Evolutionary conservation across 768 basidiomycete genomes (phyloP), one percentile per base, ranked within the genome.

Genomic region (Suillus plorans): DNA sequence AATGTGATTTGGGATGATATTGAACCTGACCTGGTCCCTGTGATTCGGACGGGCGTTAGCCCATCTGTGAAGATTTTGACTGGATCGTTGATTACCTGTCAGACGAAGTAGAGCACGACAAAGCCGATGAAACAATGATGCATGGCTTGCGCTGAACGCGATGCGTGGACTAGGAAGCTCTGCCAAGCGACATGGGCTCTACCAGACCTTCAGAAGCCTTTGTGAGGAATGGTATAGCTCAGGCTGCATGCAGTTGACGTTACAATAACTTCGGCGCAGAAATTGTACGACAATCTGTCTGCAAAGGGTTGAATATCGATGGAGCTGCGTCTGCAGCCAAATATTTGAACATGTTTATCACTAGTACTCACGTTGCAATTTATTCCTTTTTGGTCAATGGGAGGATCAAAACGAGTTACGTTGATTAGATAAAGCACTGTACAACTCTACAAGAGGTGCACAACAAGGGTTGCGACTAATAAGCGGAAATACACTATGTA

Each of bases 401-500:
- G 28, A 28, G 28, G 3, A 28, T 28, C n/a, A 25, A n/a, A n/a
- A n/a, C n/a, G n/a, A n/a, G n/a, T n/a, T n/a, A n/a, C n/a, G 47
- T 47, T 22, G 50, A 50, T 50, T 50, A 50, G 45, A 25, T 37
- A 37, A 28, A 53, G 22, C 13, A 18, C 9, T 31, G 52, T 53
- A 31, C 50, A 28, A 52, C 16, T 52, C 50, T 52, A 52, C 45
- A 9, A 28, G n/a, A 25, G 20, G 37, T 63, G 9, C 9, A 31
- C 55, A 44, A 60, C 28, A 22, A 41, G 18, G 45, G 59, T 53
- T 62, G 41, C 10, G 25, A 63, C 62, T 31, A 25, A 36, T 62
- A 44, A 45, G n/a, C 22, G 62, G 36, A 45, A 63, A 34, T 59
- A 59, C 64, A 63, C 34, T 50, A 64, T 34, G 44, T 44, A 60